A percentile compares a stretch with the other conserved stretches of the same genome.
Conservation (phyloP, 78 protist species). For the Dictyostelium intermedium region DNA sequence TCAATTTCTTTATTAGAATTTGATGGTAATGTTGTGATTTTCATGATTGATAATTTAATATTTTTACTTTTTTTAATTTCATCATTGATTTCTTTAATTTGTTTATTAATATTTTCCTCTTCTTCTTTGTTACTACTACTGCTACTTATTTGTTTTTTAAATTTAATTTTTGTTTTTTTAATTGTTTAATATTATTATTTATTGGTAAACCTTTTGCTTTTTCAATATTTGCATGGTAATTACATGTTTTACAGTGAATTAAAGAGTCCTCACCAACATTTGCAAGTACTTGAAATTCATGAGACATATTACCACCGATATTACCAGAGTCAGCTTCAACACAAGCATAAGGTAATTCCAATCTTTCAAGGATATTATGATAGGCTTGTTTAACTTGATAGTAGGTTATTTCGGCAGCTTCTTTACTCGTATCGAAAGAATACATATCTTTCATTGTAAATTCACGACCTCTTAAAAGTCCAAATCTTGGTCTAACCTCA, state of each 20-base stretch:
- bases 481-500: conserved; percentile 91
- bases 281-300: conserved; percentile 88
- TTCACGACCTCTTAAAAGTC: conserved; percentile 88
- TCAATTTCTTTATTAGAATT: background rate
- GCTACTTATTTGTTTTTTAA: background rate
- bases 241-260: conserved; percentile 66
- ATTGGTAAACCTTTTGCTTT: conserved; percentile 50
- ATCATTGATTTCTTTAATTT: background rate
- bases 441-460: conserved; percentile 94
- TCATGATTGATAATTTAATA: background rate
- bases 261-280: conserved; percentile 86
- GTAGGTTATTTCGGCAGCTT: conserved; percentile 76
- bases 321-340: conserved; percentile 90
- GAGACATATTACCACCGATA: conserved; percentile 88
- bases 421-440: conserved; percentile 79
- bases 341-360: conserved; percentile 61
- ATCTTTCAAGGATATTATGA: conserved; percentile 56
- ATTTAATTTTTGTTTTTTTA: background rate
- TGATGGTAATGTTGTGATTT: background rate
- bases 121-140: no score
- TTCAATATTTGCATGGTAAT: conserved; percentile 86
- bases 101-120: background rate
- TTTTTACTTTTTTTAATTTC: background rate
- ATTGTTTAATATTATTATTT: background rate
- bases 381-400: conserved; percentile 71